Conservation (phyloP, 768 basidiomycete genomes). For the Podaxis pistillaris region DNA sequence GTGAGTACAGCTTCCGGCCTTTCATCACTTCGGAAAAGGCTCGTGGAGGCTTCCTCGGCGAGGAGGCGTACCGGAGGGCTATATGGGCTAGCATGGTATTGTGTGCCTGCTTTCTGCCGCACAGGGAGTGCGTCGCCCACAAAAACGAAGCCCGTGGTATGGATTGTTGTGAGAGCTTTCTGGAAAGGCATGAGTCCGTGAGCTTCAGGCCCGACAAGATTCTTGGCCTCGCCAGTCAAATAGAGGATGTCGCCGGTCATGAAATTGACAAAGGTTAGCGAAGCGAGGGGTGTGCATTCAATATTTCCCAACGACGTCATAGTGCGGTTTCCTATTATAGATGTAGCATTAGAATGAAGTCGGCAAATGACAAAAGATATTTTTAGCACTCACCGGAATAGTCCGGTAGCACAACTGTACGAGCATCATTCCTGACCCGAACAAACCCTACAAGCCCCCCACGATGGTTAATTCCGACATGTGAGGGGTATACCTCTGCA, state of each 20-base stretch:
- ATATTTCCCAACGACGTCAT: conserved; percentile 67
- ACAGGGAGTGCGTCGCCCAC: conserved; percentile 56
- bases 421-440: conserved; percentile 55
- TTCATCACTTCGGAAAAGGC: conserved; percentile 27
- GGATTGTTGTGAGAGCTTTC: conserved; percentile 46
- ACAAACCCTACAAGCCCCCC: conserved; percentile 64
- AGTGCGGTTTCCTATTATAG: conserved; percentile 50
- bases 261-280: conserved; percentile 55
- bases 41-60: conserved; percentile 40
- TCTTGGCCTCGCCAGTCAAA: conserved; percentile 55
- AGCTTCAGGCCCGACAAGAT: conserved; percentile 46
- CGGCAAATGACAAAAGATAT: too few relatives aligned
- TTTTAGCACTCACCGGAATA: conserved; percentile 43
- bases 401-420: conserved; percentile 58
- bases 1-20: conserved; percentile 34
- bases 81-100: conserved; percentile 42
- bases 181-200: conserved; percentile 54
- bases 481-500: conserved; percentile 45
- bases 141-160: conserved; percentile 50
- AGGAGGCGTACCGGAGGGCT: conserved; percentile 56
- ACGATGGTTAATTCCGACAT: conserved; percentile 62
- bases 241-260: conserved; percentile 57
- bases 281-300: conserved; percentile 52
- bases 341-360: background rate
- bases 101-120: conserved; percentile 29